Percentiles rank a stretch among this genome's conserved stretches.
These are phyloP conservation scores for Backusella mclennaniae DNA, from an alignment of 192 early-diverging fungal species.

Conservation along the genomic window DNA sequence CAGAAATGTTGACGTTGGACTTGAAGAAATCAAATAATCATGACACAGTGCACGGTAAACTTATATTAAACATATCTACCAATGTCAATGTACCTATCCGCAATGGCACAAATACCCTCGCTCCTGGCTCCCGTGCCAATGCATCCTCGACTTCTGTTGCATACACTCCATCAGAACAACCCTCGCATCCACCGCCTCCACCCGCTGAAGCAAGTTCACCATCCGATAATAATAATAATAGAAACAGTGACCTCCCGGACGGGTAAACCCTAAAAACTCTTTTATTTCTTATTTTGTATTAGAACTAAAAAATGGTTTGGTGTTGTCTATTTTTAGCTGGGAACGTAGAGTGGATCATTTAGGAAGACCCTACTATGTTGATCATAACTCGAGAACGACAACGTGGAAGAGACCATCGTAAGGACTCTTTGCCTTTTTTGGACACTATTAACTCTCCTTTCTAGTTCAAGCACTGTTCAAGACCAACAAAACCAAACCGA, in stretches of 20 bases:
- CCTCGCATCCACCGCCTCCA: slow-evolving; percentile 2
- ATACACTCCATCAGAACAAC: neutral
- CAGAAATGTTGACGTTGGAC: slow-evolving; percentile 88
- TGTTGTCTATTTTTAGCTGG: slow-evolving; percentile 56
- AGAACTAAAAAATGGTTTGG: slow-evolving; percentile 62
- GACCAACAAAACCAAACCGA: slow-evolving; percentile 58
- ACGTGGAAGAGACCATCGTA: slow-evolving; percentile 78
- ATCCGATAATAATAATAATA: neutral
- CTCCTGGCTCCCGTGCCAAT: neutral
- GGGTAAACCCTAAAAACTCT: neutral
- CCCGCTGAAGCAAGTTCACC: neutral
- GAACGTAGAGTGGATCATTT: slow-evolving; percentile 91
- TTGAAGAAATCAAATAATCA: slow-evolving; percentile 82
- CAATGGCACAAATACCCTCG: slow-evolving; percentile 17
- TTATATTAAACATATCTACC: slow-evolving; percentile 74
- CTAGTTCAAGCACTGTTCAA: slow-evolving; percentile 36
- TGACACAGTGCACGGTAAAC: slow-evolving; percentile 84
- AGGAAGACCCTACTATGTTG: slow-evolving; percentile 95
- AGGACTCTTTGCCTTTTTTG: neutral
- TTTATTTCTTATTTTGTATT: slow-evolving; percentile 37
- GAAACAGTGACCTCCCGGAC: slow-evolving; percentile 20
- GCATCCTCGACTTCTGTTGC: neutral
- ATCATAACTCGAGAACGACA: slow-evolving; percentile 92
- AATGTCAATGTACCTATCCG: slow-evolving; percentile 46
- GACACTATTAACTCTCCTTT: neutral